A percentile compares a stretch with the other conserved stretches of the same genome.
phyloP scores from a whole-genome alignment of 106 monocot species.

The Apostasia ramifera region DNA sequence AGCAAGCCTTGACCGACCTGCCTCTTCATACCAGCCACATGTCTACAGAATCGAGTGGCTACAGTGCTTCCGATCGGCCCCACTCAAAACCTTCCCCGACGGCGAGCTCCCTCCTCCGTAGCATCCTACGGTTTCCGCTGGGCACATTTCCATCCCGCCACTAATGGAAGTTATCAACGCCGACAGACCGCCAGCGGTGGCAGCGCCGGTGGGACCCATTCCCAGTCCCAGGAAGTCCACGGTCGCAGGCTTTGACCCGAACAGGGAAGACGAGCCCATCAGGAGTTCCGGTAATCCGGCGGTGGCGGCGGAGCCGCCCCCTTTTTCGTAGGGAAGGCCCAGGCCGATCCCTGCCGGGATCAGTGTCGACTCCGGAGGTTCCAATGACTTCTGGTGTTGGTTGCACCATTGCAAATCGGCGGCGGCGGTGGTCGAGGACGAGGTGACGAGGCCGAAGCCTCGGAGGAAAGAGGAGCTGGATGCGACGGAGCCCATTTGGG shows the following conservation, averaged over 20 bases:
- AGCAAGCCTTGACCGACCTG: no score
- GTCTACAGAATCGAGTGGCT: background rate
- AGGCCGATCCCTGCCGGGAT: constrained; percentile 8
- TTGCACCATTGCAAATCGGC: background rate
- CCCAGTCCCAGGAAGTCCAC: constrained; percentile 80
- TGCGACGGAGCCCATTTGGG: constrained; percentile 15
- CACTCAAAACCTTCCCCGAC: constrained; percentile 26
- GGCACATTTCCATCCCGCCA: constrained; percentile 31
- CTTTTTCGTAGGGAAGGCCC: constrained; percentile 12
- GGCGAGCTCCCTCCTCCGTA: constrained; percentile 1
- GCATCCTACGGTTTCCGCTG: background rate
- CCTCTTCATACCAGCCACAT: no score
- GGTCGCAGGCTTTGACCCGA: constrained; percentile 62
- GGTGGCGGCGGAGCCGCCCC: background rate
- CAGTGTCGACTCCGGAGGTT: background rate
- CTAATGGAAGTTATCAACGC: constrained; percentile 57
- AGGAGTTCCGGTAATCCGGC: constrained; percentile 6
- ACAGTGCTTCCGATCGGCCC: constrained; percentile 17
- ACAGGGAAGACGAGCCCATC: constrained; percentile 1
- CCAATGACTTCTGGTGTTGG: background rate
- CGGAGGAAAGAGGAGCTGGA: constrained; percentile 7
- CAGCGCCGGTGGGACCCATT: constrained; percentile 28
- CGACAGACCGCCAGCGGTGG: constrained; percentile 41
- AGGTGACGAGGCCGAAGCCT: constrained; percentile 11
- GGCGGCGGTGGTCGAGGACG: background rate